These are phyloP conservation scores for Aschersonia sp. DNA, from an alignment of 2,329 filamentous ascomycete genomes.

Conservation along the genomic window DNA sequence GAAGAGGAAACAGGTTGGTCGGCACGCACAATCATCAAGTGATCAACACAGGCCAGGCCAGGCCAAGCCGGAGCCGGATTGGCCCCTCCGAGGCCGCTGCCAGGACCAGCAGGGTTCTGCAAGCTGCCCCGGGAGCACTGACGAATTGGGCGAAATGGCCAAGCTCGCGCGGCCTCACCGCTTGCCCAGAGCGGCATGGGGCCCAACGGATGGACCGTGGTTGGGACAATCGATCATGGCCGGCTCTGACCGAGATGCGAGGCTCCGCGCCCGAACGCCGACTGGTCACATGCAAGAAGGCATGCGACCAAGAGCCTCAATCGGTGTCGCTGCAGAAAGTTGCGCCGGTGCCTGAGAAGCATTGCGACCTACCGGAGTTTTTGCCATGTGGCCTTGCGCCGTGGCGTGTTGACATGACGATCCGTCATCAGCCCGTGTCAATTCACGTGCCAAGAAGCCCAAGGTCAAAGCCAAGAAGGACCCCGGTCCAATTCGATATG, in stretches of 20 bases:
- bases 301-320: not conserved
- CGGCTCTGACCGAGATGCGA: conserved; percentile 8
- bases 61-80: not conserved
- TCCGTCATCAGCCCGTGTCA: too few species aligned
- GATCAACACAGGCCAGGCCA: not conserved
- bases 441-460: too few species aligned
- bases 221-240: not conserved
- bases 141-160: not conserved
- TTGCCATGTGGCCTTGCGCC: not conserved
- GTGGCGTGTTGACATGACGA: too few species aligned
- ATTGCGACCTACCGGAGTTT: not conserved
- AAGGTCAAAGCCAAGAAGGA: too few species aligned
- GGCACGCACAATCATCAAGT: not conserved
- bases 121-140: not conserved
- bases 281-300: not conserved
- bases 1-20: conserved; percentile 1
- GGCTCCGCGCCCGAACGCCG: not conserved
- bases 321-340: not conserved
- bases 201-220: conserved; percentile 6
- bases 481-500: too few species aligned
- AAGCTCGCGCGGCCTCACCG: conserved; percentile 5
- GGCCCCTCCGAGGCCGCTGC: not conserved
- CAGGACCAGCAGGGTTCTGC: not conserved
- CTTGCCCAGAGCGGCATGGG: conserved; percentile 5
- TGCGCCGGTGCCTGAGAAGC: too few species aligned